Evolutionary conservation across 1,284 basidiomycete species (phyloP), one percentile per base, ranked within the genome.

Genomic region (Malassezia cuniculi): DNA sequence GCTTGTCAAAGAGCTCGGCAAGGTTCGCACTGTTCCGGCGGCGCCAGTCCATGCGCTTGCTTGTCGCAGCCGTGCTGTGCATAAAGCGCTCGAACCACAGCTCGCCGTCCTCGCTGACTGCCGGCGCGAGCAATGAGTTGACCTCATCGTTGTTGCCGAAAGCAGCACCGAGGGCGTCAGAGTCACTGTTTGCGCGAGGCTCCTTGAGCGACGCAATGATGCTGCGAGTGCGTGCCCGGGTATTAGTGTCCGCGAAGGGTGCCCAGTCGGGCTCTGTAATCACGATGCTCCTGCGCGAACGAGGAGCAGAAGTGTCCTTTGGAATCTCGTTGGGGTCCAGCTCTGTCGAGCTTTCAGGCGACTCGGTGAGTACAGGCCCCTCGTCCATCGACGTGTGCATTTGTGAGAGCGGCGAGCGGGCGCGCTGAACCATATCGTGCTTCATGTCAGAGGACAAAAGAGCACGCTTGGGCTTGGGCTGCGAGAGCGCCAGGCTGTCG

Each of bases 51-150:
- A 60, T 60, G 39, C 61, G 54, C 18, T 50, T 41, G 1, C 62
- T 58, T 1, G 56, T 56, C 2, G 62, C 62, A 0, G 62, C 62
- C 3, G 60, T 66, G 27, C 47, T 49, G n/a, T 48, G 52, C 0
- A 55, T 56, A 37, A 54, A 61, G 4, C 60, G 40, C 33, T 66
- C 62, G 37, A 66, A 66, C 55, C 60, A 60, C 22, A 66, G 64
- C 20, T 55, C 58, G 11, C 44, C 34, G 0, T 48, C 47, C 24
- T 52, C 47, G 1, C 37, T 34, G 7, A 34, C 25, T 17, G 35
- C 41, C 6, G 18, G 9, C 6, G 41, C 18, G 8, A 36, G 19
- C 5, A 31, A n/a, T n/a, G n/a, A n/a, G 4, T 31, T 17, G 20
- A 22, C 30, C 3, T 27, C 6, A 9, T 39, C 31, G 10, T 27